A percentile compares a stretch with the other conserved stretches of the same genome.
Evolutionary conservation across 1,284 basidiomycete genomes (phyloP).

Genomic region (Trametes polyzona): DNA sequence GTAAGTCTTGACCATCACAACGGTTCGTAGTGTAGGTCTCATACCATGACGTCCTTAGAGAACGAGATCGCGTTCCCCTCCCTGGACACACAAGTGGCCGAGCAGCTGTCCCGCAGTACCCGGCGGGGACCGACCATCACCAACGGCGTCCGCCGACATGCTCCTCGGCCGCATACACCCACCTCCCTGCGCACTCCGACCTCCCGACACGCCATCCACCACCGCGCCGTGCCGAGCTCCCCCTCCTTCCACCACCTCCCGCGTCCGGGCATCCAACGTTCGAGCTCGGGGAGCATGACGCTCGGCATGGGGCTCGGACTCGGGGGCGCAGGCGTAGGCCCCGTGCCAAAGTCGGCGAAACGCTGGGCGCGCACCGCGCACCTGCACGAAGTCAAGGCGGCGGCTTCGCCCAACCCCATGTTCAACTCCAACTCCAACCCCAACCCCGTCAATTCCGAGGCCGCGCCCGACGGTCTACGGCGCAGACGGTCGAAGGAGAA

Average conservation of each 20-base stretch:
- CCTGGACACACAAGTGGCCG: slow-evolving; percentile 19
- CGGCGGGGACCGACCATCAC: slow-evolving; percentile 20
- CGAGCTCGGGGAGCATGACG: slow-evolving; percentile 47
- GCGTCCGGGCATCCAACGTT: slow-evolving; percentile 45
- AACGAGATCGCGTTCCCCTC: slow-evolving; percentile 31
- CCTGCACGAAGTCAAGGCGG: slow-evolving; percentile 63
- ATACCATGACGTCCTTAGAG: slow-evolving; percentile 1
- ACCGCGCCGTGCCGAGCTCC: slow-evolving; percentile 18
- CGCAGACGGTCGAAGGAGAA: too few relatives aligned
- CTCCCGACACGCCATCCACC: slow-evolving; percentile 24
- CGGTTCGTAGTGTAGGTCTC: too few relatives aligned
- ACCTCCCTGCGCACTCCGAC: slow-evolving; percentile 27
- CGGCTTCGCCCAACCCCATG: background rate
- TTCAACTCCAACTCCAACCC: too few relatives aligned
- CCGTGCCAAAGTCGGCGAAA: slow-evolving; percentile 51
- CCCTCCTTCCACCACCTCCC: slow-evolving; percentile 25
- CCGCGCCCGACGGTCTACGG: too few relatives aligned
- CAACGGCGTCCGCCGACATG: slow-evolving; percentile 12
- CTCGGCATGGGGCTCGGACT: slow-evolving; percentile 36
- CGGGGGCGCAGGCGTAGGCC: slow-evolving; percentile 36
- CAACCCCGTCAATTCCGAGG: too few relatives aligned
- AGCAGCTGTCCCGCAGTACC: slow-evolving; percentile 17
- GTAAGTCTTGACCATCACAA: background rate
- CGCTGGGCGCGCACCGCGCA: slow-evolving; percentile 73
- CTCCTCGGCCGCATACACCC: slow-evolving; percentile 33